Evolutionary conservation across 148 eudicot genomes (phyloP), one percentile per base, ranked within the genome.

Genomic region (Selenicereus undatus): DNA sequence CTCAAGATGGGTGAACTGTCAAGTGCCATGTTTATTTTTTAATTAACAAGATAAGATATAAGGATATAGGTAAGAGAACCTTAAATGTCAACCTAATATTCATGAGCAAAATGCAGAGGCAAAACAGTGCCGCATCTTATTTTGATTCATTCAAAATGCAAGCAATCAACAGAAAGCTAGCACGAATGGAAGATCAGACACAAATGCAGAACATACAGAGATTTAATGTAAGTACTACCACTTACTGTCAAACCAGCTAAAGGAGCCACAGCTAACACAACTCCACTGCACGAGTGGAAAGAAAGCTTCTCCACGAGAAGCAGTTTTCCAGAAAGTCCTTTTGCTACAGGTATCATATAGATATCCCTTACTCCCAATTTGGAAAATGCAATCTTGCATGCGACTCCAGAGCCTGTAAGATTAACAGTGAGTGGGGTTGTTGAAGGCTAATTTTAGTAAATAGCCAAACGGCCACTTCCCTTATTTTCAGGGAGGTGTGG

Each of bases 251-350:
- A 84, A 70, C 90, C 91, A 80, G 91, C 87, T 77, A 89, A 79
- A 78, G 88, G 90, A 84, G 91, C 87, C 30, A 84, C 77, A 50
- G 90, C 91, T 77, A 89, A 79, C 27, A 89, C 86, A 75, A 82
- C 68, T 73, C 91, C 91, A 79, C 78, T 65, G 72, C 83, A 83
- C 21, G 87, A 86, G 72, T 87, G 86, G 36, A 89, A 87, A 73
- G 91, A 88, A 86, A 87, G 91, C 86, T 83, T 87, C 84, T 89
- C 91, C 73, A 86, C 76, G 51, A 89, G 90, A 73, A 89, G 86
- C 86, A 89, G 82, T 78, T 86, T 89, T 3, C 91, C 91, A 42
- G 82, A 82, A 35, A 54, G 75, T 76, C 88, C 90, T 50, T 79
- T 79, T 45, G 90, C 86, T 62, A 84, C 82, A 14, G 91, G 91